Evolutionary conservation across 2,329 filamentous ascomycete genomes (phyloP), one percentile per base, ranked within the genome.

Genomic region (Torrubiellomyces zombiae): DNA sequence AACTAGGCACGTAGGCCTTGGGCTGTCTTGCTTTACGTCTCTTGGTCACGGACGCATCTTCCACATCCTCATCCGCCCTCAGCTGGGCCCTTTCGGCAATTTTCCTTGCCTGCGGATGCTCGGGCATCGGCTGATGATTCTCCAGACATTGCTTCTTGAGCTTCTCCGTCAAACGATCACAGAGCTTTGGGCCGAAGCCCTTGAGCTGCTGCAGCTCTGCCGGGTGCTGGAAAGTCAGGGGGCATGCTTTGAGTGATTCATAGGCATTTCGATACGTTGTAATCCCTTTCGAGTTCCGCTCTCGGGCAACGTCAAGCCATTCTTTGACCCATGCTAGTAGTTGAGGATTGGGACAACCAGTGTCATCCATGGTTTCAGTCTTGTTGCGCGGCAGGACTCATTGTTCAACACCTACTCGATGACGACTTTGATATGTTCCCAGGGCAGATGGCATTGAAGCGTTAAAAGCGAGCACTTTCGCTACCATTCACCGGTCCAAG

Each of bases 181-280:
- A 81, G 10, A 85, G 53, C 36, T 75, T 81, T 0, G 68, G 65
- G 0, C 80, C 80, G 30, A 83, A 71, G 1, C 77, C 77, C 31
- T 70, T 71, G n/a, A 89, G 60, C 36, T 75, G 66, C 37, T 73
- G 63, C 2, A 79, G 66, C 50, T 83, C 67, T 5, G 72, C 70
- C 3, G 80, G 79, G 43, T 89, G 80, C 11, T 64, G 55, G 35
- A 82, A 79, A 2, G 53, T 50, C 19, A 81, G 54, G 1, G 80
- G 79, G 34, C 78, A 85, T 9, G 67, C 67, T 48, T 74, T 79
- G 46, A 89, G 66, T 3, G 79, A 77, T 29, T 80, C 64, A 40
- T 81, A 81, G 1, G 80, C 80, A 37, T 75, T 70, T 34, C 68
- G 76, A 47, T 83, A 86, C 0, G 67, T 73, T n/a, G 62, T 67